Percentiles rank a stretch among this genome's conserved stretches.
These are phyloP conservation scores for Alternaria sp. DNA, from an alignment of 2,329 filamentous ascomycete species.

Conservation along the genomic window DNA sequence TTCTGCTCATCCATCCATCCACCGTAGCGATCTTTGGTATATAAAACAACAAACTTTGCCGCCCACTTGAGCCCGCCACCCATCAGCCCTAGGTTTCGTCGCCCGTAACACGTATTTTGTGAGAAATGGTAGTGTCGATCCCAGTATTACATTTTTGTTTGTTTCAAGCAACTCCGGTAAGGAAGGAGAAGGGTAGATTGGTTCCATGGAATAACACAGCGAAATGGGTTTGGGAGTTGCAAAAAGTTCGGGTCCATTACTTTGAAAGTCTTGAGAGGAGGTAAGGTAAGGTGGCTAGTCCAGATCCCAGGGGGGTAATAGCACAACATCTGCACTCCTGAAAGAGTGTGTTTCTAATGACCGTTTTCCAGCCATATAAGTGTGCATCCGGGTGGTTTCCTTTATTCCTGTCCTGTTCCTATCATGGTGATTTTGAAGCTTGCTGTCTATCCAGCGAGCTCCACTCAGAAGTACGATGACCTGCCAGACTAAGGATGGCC, in stretches of 20 bases:
- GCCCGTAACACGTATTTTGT: neutral
- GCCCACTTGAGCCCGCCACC: neutral
- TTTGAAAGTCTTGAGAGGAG: neutral
- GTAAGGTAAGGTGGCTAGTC: neutral
- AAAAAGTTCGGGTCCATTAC: neutral
- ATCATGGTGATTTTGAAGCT: neutral
- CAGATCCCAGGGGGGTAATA: neutral
- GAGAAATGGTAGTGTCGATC: neutral
- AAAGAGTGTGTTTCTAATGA: neutral
- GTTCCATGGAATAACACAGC: neutral
- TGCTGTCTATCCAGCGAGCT: neutral
- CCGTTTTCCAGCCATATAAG: neutral
- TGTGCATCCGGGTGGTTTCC: neutral
- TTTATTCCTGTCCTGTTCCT: neutral
- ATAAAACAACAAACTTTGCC: neutral
- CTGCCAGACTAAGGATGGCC: constrained; percentile 33
- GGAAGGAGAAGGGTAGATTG: neutral
- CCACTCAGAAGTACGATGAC: neutral
- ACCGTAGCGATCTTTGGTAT: constrained; percentile 3
- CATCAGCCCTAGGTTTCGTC: neutral
- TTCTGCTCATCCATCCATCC: neutral
- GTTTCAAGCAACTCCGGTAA: neutral
- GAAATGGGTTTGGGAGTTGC: neutral
- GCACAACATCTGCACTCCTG: neutral
- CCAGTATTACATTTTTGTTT: neutral